Conservation (phyloP, 2,329 filamentous ascomycete species). For the Ophiocordyceps unilateralis region DNA sequence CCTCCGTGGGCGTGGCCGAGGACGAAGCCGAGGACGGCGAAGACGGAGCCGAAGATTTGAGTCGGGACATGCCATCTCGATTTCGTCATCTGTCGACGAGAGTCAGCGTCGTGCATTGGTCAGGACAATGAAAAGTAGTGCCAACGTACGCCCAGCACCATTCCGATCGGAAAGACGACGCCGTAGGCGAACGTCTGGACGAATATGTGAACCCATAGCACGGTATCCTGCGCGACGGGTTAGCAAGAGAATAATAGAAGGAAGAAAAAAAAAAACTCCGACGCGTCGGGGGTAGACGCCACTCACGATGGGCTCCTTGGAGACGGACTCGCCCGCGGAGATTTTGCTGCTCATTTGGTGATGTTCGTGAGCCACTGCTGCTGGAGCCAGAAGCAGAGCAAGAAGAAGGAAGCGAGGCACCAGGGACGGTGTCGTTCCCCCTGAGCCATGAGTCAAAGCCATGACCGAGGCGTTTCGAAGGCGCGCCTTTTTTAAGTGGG, state of each 20-base stretch:
- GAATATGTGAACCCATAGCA: slow-evolving; percentile 87
- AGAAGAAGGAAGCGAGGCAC: slow-evolving; percentile 6
- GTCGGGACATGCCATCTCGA: slow-evolving; percentile 89
- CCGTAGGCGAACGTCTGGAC: slow-evolving; percentile 78
- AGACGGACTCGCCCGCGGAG: slow-evolving; percentile 50
- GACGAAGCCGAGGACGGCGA: slow-evolving; percentile 75
- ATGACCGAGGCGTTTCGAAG: slow-evolving; percentile 4
- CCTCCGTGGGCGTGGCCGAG: slow-evolving; percentile 84
- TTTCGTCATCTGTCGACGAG: slow-evolving; percentile 52
- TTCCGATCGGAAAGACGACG: slow-evolving; percentile 80
- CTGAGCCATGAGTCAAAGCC: slow-evolving; percentile 3
- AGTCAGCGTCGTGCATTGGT: background rate
- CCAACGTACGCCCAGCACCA: slow-evolving; percentile 69
- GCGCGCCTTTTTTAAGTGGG: background rate
- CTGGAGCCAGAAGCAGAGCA: slow-evolving; percentile 8
- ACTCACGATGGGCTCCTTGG: slow-evolving; percentile 56
- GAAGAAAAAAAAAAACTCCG: no score
- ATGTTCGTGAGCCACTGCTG: slow-evolving; percentile 28
- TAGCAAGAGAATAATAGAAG: background rate
- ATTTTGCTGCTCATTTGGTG: slow-evolving; percentile 32
- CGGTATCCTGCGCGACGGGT: slow-evolving; percentile 43
- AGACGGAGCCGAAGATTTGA: slow-evolving; percentile 55
- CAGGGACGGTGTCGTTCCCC: slow-evolving; percentile 2
- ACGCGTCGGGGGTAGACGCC: no score
- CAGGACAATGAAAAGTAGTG: background rate